Base-by-base conservation (phyloP, 1,284 basidiomycete genomes). In the Rhizoctonia solani region DNA sequence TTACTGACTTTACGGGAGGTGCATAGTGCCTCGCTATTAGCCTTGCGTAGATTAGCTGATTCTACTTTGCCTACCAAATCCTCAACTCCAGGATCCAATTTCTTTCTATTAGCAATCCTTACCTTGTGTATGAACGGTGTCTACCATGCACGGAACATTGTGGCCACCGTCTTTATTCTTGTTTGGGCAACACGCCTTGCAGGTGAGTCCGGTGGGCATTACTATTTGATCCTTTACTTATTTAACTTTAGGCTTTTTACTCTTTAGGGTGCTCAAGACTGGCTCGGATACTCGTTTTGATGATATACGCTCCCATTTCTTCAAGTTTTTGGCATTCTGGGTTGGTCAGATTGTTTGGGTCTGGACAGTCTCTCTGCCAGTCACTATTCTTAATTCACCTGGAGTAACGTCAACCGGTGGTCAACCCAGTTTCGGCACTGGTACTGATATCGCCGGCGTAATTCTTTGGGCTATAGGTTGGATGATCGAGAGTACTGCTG, bases 261-360 rank as follows among this genome's bases (percentile, higher is more conserved):
- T 89, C 16, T 86, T 85, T 75, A 82, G 87, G 16, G 87, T 90
- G 2, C 73, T 89, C 46, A 87, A 85, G 74, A 85, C 81, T 4
- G 87, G 87, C 1, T 84, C 83, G 67, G 87, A 90, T 72, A 80
- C 78, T 4, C 81, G 87, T 3, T 89, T 89, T 71, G 87, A 89
- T 71, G 82, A 86, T 16, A 88, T 89, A 58, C 77, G 87, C 6
- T 79, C 81, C 1, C 81, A 86, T 74, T 88, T 89, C 74, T 83
- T 85, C 78, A 86, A 85, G 72, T 89, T 88, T 73, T 76, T 87
- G 8, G 83, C 77, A 4, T 84, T 84, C 70, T 85, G 83, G 83
- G 75, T 85, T 58, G 83, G 82, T 3, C 85, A 86, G 72, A 85
- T 87, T 42, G 49, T 85, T 58, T 85, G 84, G 84, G 83, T 88